phyloP scores from a whole-genome alignment of 306 rosid species.

The Senna tora region DNA sequence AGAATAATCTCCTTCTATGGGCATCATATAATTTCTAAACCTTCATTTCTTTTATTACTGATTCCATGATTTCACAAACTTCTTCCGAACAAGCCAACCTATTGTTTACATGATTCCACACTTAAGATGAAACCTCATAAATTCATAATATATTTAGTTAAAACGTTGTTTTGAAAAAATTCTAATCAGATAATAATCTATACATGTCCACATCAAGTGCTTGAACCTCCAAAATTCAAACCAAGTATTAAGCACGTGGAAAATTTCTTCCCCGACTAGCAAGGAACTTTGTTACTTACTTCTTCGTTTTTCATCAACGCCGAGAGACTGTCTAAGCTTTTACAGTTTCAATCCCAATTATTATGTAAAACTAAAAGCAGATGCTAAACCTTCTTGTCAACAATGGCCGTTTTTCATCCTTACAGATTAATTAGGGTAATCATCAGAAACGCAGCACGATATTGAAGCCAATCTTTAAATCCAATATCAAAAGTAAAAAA shows the following conservation, averaged over 20 bases:
- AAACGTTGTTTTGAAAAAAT: neutral
- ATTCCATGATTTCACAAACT: neutral
- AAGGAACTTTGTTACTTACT: neutral
- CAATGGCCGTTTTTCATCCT: neutral
- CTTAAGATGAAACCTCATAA: neutral
- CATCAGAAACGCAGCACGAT: neutral
- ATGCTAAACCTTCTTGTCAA: neutral
- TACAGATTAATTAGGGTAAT: neutral
- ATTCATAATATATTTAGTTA: neutral
- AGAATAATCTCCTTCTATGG: neutral
- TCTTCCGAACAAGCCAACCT: neutral
- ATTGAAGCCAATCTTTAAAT: neutral
- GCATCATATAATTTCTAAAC: neutral
- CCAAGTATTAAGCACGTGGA: neutral
- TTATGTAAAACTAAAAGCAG: neutral
- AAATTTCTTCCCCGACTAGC: neutral
- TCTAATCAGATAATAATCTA: neutral
- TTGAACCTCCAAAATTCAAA: neutral
- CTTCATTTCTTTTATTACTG: neutral
- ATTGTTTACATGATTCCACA: neutral
- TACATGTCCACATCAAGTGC: neutral
- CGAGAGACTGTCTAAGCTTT: neutral
- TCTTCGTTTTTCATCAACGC: neutral
- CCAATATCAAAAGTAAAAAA: slow-evolving; percentile 1
- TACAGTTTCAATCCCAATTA: neutral